A percentile compares a stretch with the other conserved stretches of the same genome.
These are phyloP conservation scores for Seiridium unicorne DNA, from an alignment of 2,329 filamentous ascomycete species.

Conservation along the genomic window DNA sequence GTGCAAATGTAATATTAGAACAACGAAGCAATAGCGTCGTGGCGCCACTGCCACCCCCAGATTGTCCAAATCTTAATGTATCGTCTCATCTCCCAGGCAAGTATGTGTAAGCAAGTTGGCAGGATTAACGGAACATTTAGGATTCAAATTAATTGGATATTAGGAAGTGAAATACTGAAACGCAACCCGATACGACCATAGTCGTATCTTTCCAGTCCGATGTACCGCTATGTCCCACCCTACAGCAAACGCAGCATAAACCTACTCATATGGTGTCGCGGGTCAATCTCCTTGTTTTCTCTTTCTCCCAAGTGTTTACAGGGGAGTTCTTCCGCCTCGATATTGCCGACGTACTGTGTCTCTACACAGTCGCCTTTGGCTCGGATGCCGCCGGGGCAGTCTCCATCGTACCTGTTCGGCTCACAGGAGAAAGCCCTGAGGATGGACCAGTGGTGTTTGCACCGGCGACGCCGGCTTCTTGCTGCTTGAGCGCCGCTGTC, in stretches of 20 bases:
- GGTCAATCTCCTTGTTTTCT: not conserved
- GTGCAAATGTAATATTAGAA: too few relatives aligned
- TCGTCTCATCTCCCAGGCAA: too few relatives aligned
- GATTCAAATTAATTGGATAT: too few relatives aligned
- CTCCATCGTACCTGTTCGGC: conserved; percentile 10
- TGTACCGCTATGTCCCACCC: not conserved
- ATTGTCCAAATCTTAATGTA: too few relatives aligned
- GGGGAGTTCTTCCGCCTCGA: conserved; percentile 1
- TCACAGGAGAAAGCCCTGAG: conserved; percentile 23
- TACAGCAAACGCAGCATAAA: not conserved
- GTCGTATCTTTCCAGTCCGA: not conserved
- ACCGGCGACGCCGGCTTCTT: conserved; percentile 47
- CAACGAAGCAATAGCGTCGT: too few relatives aligned
- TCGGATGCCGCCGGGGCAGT: not conserved
- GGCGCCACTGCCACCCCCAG: too few relatives aligned
- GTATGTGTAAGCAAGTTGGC: too few relatives aligned
- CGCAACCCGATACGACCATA: not conserved
- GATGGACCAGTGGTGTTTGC: conserved; percentile 28
- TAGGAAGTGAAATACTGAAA: too few relatives aligned
- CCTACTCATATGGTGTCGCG: not conserved
- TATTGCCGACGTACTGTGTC: conserved; percentile 1
- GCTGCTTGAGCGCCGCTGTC: conserved; percentile 33
- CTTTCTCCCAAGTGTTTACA: not conserved
- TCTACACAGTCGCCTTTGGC: conserved; percentile 8
- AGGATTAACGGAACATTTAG: too few relatives aligned